These are phyloP conservation scores for Aspergillus bridgeri DNA, from an alignment of 495 filamentous ascomycete genomes.

Conservation along the genomic window DNA sequence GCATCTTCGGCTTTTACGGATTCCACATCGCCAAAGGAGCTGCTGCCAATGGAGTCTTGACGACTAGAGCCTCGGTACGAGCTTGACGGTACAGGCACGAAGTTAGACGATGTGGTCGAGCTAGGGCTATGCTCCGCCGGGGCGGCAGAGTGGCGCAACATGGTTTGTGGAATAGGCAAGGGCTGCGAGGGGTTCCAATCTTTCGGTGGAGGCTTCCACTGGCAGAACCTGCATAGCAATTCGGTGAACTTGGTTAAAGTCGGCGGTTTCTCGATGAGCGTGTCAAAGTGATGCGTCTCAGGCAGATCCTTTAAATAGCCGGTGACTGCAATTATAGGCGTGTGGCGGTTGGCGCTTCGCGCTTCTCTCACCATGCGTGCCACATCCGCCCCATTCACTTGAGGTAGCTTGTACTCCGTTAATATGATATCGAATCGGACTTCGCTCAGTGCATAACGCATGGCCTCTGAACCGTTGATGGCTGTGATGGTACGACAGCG, in stretches of 20 bases:
- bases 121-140: slow-evolving; percentile 78
- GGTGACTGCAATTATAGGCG: slow-evolving; percentile 94
- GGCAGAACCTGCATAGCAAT: slow-evolving; percentile 76
- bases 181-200: slow-evolving; percentile 44
- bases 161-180: slow-evolving; percentile 57
- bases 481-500: slow-evolving; percentile 93
- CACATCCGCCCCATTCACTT: slow-evolving; percentile 90
- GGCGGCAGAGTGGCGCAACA: slow-evolving; percentile 56
- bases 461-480: slow-evolving; percentile 80
- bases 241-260: slow-evolving; percentile 85
- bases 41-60: slow-evolving; percentile 83
- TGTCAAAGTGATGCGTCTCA: slow-evolving; percentile 90
- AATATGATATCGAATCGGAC: slow-evolving; percentile 95
- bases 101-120: slow-evolving; percentile 74
- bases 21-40: slow-evolving; percentile 80
- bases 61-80: slow-evolving; percentile 75
- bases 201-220: slow-evolving; percentile 79
- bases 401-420: slow-evolving; percentile 92
- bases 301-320: slow-evolving; percentile 95
- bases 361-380: slow-evolving; percentile 96
- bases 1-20: slow-evolving; percentile 74
- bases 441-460: slow-evolving; percentile 87
- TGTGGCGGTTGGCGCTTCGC: slow-evolving; percentile 89
- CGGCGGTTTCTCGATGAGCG: slow-evolving; percentile 91
- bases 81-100: slow-evolving; percentile 62